Evolutionary conservation across 148 eudicot genomes (phyloP).

Genomic region (Agrostemma githago): DNA sequence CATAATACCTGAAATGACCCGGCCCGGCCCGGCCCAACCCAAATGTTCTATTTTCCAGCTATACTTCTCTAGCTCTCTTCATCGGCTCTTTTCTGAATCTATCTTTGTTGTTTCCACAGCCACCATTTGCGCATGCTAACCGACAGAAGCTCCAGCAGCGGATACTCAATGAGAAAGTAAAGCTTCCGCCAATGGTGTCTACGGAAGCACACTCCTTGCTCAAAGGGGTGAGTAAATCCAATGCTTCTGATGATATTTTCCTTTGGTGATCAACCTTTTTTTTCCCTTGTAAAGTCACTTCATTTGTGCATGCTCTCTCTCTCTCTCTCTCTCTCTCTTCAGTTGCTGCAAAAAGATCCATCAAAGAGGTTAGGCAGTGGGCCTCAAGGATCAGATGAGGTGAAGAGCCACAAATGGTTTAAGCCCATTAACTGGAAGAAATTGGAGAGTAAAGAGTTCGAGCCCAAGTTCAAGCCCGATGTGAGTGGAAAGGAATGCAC

Average conservation of each 20-base stretch:
- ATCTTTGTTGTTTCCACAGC: constrained; percentile 38
- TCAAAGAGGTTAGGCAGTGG: constrained; percentile 75
- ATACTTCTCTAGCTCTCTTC: background rate
- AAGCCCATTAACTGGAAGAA: constrained; percentile 79
- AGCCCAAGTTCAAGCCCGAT: constrained; percentile 79
- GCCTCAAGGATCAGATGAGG: constrained; percentile 61
- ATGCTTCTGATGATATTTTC: background rate
- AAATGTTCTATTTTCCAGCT: background rate
- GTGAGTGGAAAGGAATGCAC: constrained; percentile 79
- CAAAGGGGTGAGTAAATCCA: constrained; percentile 57
- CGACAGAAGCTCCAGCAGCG: constrained; percentile 89
- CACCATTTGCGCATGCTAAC: constrained; percentile 72
- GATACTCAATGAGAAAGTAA: constrained; percentile 72
- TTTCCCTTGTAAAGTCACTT: constrained; percentile 2
- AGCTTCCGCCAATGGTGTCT: constrained; percentile 74
- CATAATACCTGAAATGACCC: background rate
- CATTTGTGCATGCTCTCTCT: background rate
- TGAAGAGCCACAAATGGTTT: constrained; percentile 82
- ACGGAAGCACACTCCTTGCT: constrained; percentile 86
- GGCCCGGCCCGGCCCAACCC: background rate
- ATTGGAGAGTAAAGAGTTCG: constrained; percentile 59
- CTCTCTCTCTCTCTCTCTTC: background rate
- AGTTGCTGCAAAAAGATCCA: constrained; percentile 84
- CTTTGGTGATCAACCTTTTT: background rate
- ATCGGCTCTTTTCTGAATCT: background rate